Evolutionary conservation across 2,329 filamentous ascomycete genomes (phyloP).

Genomic region (Pseudocercospora crystallina): DNA sequence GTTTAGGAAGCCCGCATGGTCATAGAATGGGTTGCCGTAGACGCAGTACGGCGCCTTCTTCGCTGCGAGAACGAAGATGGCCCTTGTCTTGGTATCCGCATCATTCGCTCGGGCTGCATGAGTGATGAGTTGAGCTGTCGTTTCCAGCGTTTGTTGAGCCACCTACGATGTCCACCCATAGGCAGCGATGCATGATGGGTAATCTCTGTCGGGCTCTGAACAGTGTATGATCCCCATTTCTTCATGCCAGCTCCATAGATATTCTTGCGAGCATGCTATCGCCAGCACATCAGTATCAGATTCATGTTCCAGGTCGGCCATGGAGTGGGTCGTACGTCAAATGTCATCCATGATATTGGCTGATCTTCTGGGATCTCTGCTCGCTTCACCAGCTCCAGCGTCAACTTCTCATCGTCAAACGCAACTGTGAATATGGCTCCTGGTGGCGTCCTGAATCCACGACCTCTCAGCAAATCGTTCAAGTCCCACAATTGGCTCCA

Average conservation of each 20-base stretch:
- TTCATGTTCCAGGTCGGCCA: neutral
- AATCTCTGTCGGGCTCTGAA: constrained; percentile 74
- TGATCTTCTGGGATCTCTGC: constrained; percentile 80
- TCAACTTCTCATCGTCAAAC: constrained; percentile 79
- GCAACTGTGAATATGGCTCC: constrained; percentile 86
- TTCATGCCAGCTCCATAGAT: constrained; percentile 92
- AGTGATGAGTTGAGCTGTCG: neutral
- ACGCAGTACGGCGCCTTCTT: constrained; percentile 75
- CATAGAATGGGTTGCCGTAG: constrained; percentile 89
- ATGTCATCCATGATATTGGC: constrained; percentile 92
- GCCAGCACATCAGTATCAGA: neutral
- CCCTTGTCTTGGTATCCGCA: constrained; percentile 74
- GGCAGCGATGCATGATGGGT: constrained; percentile 71
- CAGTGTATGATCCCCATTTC: constrained; percentile 82
- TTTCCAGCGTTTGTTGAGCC: constrained; percentile 34
- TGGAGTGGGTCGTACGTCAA: constrained; percentile 61
- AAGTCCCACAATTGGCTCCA: constrained; percentile 1
- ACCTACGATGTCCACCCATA: constrained; percentile 69
- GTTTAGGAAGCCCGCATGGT: constrained; percentile 77
- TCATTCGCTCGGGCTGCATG: constrained; percentile 64
- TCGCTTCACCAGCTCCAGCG: constrained; percentile 72
- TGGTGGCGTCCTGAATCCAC: constrained; percentile 60
- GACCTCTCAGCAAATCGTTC: neutral
- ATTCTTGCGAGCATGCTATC: constrained; percentile 75
- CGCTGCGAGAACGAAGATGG: constrained; percentile 83